phyloP scores from a whole-genome alignment of 768 basidiomycete genomes.

The Rhizopogon sp. region DNA sequence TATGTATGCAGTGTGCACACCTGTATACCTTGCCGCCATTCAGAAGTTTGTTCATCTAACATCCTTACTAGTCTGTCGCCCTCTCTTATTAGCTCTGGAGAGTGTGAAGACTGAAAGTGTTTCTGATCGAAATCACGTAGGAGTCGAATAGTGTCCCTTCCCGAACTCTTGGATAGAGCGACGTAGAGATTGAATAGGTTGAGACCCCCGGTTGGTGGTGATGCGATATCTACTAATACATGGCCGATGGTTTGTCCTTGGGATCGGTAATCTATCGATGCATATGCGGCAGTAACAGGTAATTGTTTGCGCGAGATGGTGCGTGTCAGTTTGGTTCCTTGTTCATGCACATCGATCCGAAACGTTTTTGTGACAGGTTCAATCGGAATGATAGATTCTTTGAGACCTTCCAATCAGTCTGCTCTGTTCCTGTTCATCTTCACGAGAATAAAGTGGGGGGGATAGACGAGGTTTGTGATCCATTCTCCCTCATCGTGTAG shows the following conservation, averaged over 20 bases:
- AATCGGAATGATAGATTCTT: slow-evolving; percentile 27
- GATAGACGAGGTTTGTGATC: too few species aligned
- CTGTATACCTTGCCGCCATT: too few species aligned
- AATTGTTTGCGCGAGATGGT: slow-evolving; percentile 15
- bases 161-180: slow-evolving; percentile 31
- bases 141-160: slow-evolving; percentile 20
- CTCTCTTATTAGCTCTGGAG: background rate
- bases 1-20: too few species aligned
- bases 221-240: too few species aligned
- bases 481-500: too few species aligned
- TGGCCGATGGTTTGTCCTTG: slow-evolving; percentile 38
- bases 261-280: slow-evolving; percentile 36
- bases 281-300: slow-evolving; percentile 34
- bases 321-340: slow-evolving; percentile 8
- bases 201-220: slow-evolving; percentile 23
- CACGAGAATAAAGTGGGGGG: too few species aligned
- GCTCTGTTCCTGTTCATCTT: background rate
- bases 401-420: slow-evolving; percentile 20
- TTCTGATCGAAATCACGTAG: slow-evolving; percentile 24
- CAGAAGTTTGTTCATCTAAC: too few species aligned
- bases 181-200: slow-evolving; percentile 37
- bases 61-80: too few species aligned
- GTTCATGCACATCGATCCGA: slow-evolving; percentile 4
- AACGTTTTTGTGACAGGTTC: slow-evolving; percentile 15
- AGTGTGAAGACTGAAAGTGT: slow-evolving; percentile 10